Evolutionary conservation across 306 rosid genomes (phyloP), one percentile per base, ranked within the genome.

Genomic region (Inga laurina): DNA sequence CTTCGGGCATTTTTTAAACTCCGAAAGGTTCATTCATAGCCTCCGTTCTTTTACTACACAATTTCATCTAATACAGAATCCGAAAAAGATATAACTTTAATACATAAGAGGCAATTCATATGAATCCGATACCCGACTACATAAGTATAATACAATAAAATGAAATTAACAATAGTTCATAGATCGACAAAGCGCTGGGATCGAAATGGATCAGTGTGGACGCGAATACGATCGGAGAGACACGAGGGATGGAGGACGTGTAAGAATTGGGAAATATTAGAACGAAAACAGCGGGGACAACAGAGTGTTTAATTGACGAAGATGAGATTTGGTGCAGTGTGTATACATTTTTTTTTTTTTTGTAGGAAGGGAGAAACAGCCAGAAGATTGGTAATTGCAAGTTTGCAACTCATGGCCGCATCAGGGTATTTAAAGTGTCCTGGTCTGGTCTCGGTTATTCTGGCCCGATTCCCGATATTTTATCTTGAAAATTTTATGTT

Each of bases 1-100:
- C 79, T 56, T 92, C 94, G 14, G 99, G 99, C 99, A 97, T 97
- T 84, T 88, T 88, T 90, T 92, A 92, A 85, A 83, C 85, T 46
- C 79, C 39, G 68, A 37, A 64, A 87, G 81, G 85, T 83, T 85
- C 94, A 87, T 84, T 79, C 87, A 76, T 72, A 81, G 82, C 83
- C 76, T 82, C 87, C 90, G 86, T 88, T 81, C 51, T 77, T 81
- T 57, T 54, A 75, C 66, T 21, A 51, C 46, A 71, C 57, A 37
- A 79, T 57, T 66, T 35, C 13, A 12, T 14, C 61, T 45, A 15
- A 37, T 52, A 62, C 43, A 5, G 65, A 19, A 61, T 10, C 86
- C 77, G 22, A 87, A 81, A 52, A 59, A 44, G 85, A 86, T 79
- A 84, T 61, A 88, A 90, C 86, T 92, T 81, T 52, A 90, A 86